Evolutionary conservation across 257 asterid genomes (phyloP), one percentile per base, ranked within the genome.

Genomic region (Datura wrightii): DNA sequence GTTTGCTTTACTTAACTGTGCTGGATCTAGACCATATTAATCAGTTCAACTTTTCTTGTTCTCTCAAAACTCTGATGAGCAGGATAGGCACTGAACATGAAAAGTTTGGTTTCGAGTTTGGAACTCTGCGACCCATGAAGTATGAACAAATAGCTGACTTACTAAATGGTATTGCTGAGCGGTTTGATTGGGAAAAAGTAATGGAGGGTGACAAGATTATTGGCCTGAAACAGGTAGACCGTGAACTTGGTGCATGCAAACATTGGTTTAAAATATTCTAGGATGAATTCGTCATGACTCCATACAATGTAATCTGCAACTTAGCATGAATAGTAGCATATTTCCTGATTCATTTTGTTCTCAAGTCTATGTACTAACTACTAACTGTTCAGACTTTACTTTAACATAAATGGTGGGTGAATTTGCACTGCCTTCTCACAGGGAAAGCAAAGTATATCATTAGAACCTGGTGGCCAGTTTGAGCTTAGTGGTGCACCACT

Each of bases 41-140:
- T 76, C 46, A 76, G 31, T 76, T 52, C 44, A 56, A 65, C 56
- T 46, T 34, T 24, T 80, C 54, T 78, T 87, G 82, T 81, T 42
- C 76, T 65, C 19, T 82, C 13, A 65, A 82, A 65, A 41, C 39
- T 53, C 8, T n/a, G 60, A 85, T 80, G 83, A 39, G 80, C 97
- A 96, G 98, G 92, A 96, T 96, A 88, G 99, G 99, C 83, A 96
- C 99, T 82, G 99, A 96, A 90, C 99, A 96, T 84, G 99, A 96
- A 85, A 96, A 96, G 85, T 96, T 96, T 72, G 99, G 99, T 85
- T 96, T 96, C 82, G 98, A 96, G 89, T 83, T 91, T 83, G 93
- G 80, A 82, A 93, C 95, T 59, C 86, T 96, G 81, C 90, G 80
- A 44, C 99, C 99, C 82, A 96, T 95, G 96, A 94, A 92, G 86